Conservation (phyloP, 345 rosid species). For the Lenwebbia sp. region DNA sequence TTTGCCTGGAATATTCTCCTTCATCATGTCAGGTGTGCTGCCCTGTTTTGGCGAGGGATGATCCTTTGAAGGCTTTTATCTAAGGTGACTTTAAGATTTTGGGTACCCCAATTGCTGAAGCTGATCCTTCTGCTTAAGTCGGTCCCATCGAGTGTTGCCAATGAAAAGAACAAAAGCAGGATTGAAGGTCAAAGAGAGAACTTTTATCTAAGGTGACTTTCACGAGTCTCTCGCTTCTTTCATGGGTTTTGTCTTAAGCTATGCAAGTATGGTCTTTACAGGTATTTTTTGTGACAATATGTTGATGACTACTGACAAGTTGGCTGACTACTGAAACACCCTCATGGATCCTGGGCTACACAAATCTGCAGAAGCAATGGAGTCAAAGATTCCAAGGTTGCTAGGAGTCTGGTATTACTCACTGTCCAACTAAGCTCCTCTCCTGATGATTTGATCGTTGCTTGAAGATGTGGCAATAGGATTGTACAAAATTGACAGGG, state of each 20-base stretch:
- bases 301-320: conserved; percentile 28
- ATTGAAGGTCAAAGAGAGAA: background rate
- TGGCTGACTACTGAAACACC: conserved; percentile 39
- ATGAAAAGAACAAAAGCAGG: conserved; percentile 25
- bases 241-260: background rate
- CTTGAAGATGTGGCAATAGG: conserved; percentile 35
- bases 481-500: conserved; percentile 29
- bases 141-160: background rate
- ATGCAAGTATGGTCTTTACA: conserved; percentile 13
- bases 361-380: conserved; percentile 38
- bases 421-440: conserved; percentile 38
- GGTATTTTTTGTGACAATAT: conserved; percentile 45
- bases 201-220: too few relatives aligned
- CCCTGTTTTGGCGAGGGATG: conserved; percentile 29
- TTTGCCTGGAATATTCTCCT: conserved; percentile 46
- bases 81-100: conserved; percentile 51
- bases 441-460: conserved; percentile 45
- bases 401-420: conserved; percentile 38
- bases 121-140: background rate
- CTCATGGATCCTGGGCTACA: conserved; percentile 54
- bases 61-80: conserved; percentile 41
- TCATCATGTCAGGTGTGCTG: conserved; percentile 35
- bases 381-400: conserved; percentile 33
- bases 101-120: conserved; percentile 54
- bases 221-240: too few relatives aligned